Conservation (phyloP, 1,139 yeast species). For the Zygosaccharomyces pseudobailii region DNA sequence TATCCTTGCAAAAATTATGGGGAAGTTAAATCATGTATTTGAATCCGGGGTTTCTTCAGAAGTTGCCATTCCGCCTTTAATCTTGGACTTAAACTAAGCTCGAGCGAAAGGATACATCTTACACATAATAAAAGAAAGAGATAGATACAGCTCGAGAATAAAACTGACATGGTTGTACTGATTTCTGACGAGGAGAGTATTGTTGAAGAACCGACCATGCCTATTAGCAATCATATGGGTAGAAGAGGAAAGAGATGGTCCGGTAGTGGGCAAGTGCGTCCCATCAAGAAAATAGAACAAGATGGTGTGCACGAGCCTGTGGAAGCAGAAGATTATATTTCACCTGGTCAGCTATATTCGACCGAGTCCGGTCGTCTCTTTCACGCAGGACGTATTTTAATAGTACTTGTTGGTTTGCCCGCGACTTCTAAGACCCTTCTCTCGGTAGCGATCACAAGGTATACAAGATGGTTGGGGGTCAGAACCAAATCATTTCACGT, state of each 20-base stretch:
- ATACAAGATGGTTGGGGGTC: slow-evolving; percentile 92
- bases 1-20: background rate
- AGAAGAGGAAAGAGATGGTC: slow-evolving; percentile 47
- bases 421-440: slow-evolving; percentile 95
- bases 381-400: slow-evolving; percentile 92
- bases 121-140: background rate
- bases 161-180: slow-evolving; percentile 32
- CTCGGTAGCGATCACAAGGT: slow-evolving; percentile 85
- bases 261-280: slow-evolving; percentile 13
- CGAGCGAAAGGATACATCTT: background rate
- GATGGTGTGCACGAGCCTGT: slow-evolving; percentile 37
- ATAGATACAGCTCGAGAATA: background rate
- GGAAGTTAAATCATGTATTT: background rate
- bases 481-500: slow-evolving; percentile 87
- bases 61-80: background rate
- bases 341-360: slow-evolving; percentile 86
- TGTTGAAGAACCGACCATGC: slow-evolving; percentile 13
- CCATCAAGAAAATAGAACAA: slow-evolving; percentile 9
- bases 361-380: slow-evolving; percentile 87
- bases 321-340: slow-evolving; percentile 36
- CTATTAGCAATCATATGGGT: slow-evolving; percentile 47
- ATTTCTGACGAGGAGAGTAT: slow-evolving; percentile 32
- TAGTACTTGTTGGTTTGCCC: slow-evolving; percentile 88
- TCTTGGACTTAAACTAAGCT: background rate
- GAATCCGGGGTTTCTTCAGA: slow-evolving; percentile 1